Conservation (phyloP, 78 protist species). For the Dictyostelium capitatum region DNA sequence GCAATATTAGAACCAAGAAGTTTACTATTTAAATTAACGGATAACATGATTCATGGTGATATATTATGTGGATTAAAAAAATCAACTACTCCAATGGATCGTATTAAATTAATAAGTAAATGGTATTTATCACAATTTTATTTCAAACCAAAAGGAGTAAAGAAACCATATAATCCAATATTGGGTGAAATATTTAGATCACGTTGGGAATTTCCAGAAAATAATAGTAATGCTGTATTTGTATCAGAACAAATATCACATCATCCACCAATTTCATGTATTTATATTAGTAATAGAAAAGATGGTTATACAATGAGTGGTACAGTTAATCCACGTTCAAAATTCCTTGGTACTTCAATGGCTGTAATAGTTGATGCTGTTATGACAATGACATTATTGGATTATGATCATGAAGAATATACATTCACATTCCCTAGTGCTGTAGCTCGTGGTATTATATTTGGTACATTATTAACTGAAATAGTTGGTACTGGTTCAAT, state of each 20-base stretch:
- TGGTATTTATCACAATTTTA: constrained; percentile 96
- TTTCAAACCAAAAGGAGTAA: constrained; percentile 89
- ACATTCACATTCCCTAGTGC: constrained; percentile 86
- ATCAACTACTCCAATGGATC: constrained; percentile 80
- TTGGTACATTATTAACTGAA: constrained; percentile 81
- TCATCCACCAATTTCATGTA: constrained; percentile 97
- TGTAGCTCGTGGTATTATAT: constrained; percentile 84
- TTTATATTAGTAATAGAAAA: constrained; percentile 83
- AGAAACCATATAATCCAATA: constrained; percentile 97
- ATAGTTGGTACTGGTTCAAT: constrained; percentile 75
- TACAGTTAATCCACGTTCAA: constrained; percentile 73
- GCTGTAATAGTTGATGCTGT: constrained; percentile 85
- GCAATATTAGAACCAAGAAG: constrained; percentile 97
- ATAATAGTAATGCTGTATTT: constrained; percentile 16
- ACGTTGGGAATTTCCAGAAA: constrained; percentile 60
- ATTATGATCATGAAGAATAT: constrained; percentile 81
- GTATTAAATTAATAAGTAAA: constrained; percentile 78
- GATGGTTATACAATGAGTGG: constrained; percentile 87
- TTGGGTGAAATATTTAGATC: constrained; percentile 95
- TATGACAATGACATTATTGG: constrained; percentile 38
- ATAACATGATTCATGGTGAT: constrained; percentile 78
- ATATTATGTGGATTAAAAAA: constrained; percentile 13
- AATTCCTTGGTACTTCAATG: constrained; percentile 90
- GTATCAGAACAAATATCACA: constrained; percentile 94
- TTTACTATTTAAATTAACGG: constrained; percentile 88